Conservation (phyloP, 2,329 filamentous ascomycete species). For the Coniochaeta sp. region DNA sequence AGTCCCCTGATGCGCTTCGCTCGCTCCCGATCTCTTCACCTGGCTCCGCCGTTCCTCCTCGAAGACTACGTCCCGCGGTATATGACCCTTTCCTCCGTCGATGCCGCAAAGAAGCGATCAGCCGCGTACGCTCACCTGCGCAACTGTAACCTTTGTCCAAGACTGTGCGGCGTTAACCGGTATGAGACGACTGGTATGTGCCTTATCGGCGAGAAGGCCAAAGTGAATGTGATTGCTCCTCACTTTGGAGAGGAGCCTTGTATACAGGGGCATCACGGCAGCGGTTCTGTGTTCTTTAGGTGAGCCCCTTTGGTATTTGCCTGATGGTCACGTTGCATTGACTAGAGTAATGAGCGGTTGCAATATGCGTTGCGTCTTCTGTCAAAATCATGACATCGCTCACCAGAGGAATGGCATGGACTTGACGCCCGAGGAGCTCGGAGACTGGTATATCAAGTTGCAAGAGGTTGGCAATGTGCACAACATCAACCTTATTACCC, state of each 20-base stretch:
- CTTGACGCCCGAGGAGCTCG: slow-evolving; percentile 69
- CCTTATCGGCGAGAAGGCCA: slow-evolving; percentile 66
- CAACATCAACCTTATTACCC: slow-evolving; percentile 83
- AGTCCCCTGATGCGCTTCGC: background rate
- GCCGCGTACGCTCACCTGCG: slow-evolving; percentile 66
- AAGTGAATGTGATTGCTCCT: slow-evolving; percentile 77
- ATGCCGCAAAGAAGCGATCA: slow-evolving; percentile 67
- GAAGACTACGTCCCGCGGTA: slow-evolving; percentile 69
- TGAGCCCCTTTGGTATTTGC: slow-evolving; percentile 33
- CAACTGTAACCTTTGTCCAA: slow-evolving; percentile 76
- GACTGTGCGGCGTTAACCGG: slow-evolving; percentile 72
- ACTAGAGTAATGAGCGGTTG: slow-evolving; percentile 29
- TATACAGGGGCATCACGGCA: slow-evolving; percentile 74
- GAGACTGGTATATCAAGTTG: slow-evolving; percentile 72
- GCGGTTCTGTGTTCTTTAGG: slow-evolving; percentile 76
- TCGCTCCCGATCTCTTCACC: slow-evolving; percentile 30
- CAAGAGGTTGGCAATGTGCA: slow-evolving; percentile 75
- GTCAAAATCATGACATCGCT: slow-evolving; percentile 78
- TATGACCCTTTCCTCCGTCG: slow-evolving; percentile 56
- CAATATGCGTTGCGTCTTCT: slow-evolving; percentile 66
- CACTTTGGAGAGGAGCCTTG: slow-evolving; percentile 84
- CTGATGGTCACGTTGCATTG: background rate
- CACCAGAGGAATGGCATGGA: slow-evolving; percentile 77
- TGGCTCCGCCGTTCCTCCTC: slow-evolving; percentile 61
- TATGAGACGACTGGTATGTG: slow-evolving; percentile 72